Evolutionary conservation across 805 yeast species (phyloP), one percentile per base, ranked within the genome.

Genomic region (Monosporozyma siamensis): DNA sequence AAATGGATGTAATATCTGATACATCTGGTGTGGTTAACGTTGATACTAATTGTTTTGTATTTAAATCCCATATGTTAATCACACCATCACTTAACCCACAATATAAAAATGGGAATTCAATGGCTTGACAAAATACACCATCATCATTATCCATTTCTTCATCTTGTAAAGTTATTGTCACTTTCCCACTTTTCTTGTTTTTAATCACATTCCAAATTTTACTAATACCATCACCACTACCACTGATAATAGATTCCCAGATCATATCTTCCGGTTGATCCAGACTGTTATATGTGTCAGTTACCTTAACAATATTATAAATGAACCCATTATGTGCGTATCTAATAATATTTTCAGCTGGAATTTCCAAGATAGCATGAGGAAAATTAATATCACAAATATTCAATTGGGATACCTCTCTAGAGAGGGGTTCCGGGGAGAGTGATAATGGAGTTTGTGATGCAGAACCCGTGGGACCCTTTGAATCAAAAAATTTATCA

Each of bases 241-340:
- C 90, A 2, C 84, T 70, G 4, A 81, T 61, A 6, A 83, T 55
- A 8, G 66, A 58, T 30, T 71, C 72, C 4, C 61, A 36, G 6
- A 30, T 12, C 12, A 25, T 22, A 35, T 35, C 15, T 15, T 35
- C 14, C 7, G 30, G 23, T 14, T 23, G 18, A 3, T 39, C 18
- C 22, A 12, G n/a, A 11, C 6, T 15, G 12, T 23, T 25, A 11
- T 14, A 25, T 9, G 21, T 12, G 4, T 38, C 37, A 6, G 8
- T 18, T 42, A 55, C 38, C 42, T 51, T 56, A 34, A 52, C 54
- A 38, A 85, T 75, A 34, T 88, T 72, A 59, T 89, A 88, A 10
- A 90, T 79, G 51, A 84, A 90, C 12, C 97, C 95, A 55, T 85
- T 78, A 59, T 90, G 98, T 2, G 98, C 97, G 62, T 85, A 90